Evolutionary conservation across 306 rosid genomes (phyloP).

Genomic region (Prunus persica): Prunus_persica_NCBIv2 NC_034012.1:7245501-7246000

Average conservation of each 20-base stretch:
- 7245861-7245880: neutral
- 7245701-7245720: constrained; percentile 57
- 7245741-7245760: neutral
- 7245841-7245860: no score
- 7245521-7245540: constrained; percentile 88
- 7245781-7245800: no score
- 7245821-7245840: no score
- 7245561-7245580: constrained; percentile 76
- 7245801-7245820: no score
- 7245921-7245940: constrained; percentile 51
- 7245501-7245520: constrained; percentile 75
- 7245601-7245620: constrained; percentile 84
- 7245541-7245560: constrained; percentile 74
- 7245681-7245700: constrained; percentile 94
- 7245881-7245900: neutral
- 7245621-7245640: constrained; percentile 76
- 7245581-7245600: constrained; percentile 90
- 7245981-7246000: constrained; percentile 90
- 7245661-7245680: constrained; percentile 58
- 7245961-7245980: constrained; percentile 89
- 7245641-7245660: constrained; percentile 57
- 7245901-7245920: neutral
- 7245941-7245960: constrained; percentile 71
- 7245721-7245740: constrained; percentile 60
- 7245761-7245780: neutral